Percentiles rank a stretch among this genome's conserved stretches.
phyloP scores from a whole-genome alignment of 768 basidiomycete genomes.

The Podaxis mareebaensis region DNA sequence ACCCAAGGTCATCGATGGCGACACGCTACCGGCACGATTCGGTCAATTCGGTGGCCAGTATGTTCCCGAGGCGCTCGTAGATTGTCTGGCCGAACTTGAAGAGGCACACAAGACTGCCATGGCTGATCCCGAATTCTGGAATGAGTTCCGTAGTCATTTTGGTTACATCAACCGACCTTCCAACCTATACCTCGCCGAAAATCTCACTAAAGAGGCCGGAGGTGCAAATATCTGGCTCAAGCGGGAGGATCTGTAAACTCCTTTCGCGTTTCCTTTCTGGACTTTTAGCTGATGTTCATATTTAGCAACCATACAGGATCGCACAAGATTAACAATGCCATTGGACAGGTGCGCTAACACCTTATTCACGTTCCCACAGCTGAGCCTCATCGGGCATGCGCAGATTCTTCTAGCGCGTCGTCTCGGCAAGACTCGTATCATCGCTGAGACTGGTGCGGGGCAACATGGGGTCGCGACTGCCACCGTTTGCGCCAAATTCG shows the following conservation, averaged over 20 bases:
- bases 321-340: conserved; percentile 99
- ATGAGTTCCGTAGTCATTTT: conserved; percentile 85
- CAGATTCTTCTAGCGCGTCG: conserved; percentile 93
- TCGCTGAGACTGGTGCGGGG: conserved; percentile 98
- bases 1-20: background rate
- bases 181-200: conserved; percentile 87
- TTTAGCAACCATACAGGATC: conserved; percentile 94
- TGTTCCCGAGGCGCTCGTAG: conserved; percentile 95
- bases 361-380: background rate
- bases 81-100: conserved; percentile 88
- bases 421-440: conserved; percentile 94
- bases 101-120: conserved; percentile 86
- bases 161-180: conserved; percentile 96
- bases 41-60: conserved; percentile 97
- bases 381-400: background rate
- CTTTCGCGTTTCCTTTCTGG: background rate
- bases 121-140: conserved; percentile 88
- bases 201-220: conserved; percentile 85
- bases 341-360: conserved; percentile 73
- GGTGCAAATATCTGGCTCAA: conserved; percentile 99
- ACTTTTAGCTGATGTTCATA: conserved; percentile 13
- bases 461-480: conserved; percentile 99
- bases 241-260: conserved; percentile 81
- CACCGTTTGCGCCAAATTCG: conserved; percentile 96
- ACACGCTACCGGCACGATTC: conserved; percentile 76